Base-by-base conservation (phyloP, 441 rosid species). In the Eutrema salsugineum region DNA sequence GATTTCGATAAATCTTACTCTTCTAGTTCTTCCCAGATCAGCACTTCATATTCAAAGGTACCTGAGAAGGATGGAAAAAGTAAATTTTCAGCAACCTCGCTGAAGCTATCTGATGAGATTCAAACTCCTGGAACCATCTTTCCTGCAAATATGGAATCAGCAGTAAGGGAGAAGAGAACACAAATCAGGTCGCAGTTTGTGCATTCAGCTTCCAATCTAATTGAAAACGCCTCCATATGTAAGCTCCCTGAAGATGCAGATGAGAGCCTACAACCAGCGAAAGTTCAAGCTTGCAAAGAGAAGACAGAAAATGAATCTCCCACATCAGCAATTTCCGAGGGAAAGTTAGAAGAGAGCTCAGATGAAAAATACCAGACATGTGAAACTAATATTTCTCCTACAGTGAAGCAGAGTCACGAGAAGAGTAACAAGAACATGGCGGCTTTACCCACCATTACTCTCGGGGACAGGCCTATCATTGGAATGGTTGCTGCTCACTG, bases 401-500 rank as follows among this genome's bases (percentile, higher is more conserved):
- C 30, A 16, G 8, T 71, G 63, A 63, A 62, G 38, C 46, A 71
- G 10, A n/a, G 68, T 27, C 22, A 72, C 24, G 70, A 43, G 42
- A 35, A 43, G 11, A 55, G 60, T 73, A 39, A 20, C 50, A 39
- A 33, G 5, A 56, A 46, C 5, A 47, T 63, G 12, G 36, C 38
- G 38, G 11, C 70, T 54, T 43, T 24, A 54, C 61, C 63, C 1
- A 9, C 78, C 62, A 78, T 80, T 76, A 85, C 87, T 73, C 86
- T 73, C n/a, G 82, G 79, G 5, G 99, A 94, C 70, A 89, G 91
- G 72, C 98, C 98, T 11, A 91, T 94, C 72, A 83, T 91, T 43
- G 97, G 97, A 50, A 83, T 86, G 84, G 97, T 94, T 68, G 95
- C 97, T 27, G 86, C 94, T 63, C 97, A 94, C 62, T 94, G 99